These are phyloP conservation scores for Pythium diclinum DNA, from an alignment of 352 stramenopile species.

Conservation along the genomic window DNA sequence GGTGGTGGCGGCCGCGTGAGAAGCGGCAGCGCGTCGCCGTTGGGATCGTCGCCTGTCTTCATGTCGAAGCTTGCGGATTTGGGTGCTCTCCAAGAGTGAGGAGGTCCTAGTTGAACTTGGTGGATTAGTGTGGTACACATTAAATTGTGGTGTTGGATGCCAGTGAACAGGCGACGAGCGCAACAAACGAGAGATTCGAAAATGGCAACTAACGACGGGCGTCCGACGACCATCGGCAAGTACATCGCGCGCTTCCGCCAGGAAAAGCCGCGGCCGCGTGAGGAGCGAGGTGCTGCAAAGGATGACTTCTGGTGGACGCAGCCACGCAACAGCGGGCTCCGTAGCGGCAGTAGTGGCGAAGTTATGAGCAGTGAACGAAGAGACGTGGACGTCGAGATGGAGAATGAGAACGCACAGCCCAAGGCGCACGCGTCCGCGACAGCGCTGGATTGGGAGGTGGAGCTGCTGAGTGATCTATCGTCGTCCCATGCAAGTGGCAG, in stretches of 20 bases:
- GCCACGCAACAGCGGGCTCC: background rate
- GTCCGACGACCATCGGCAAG: slow-evolving; percentile 50
- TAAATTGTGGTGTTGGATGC: background rate
- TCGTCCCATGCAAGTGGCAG: background rate
- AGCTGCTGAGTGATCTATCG: slow-evolving; percentile 18
- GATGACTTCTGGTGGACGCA: slow-evolving; percentile 62
- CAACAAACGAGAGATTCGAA: slow-evolving; percentile 15
- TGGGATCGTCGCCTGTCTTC: background rate
- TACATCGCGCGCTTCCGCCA: slow-evolving; percentile 71
- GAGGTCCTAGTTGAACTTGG: background rate
- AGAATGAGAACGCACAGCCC: background rate
- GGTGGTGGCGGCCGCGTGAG: background rate
- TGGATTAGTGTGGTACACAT: background rate
- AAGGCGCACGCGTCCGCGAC: background rate
- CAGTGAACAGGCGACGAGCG: background rate
- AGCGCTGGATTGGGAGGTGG: slow-evolving; percentile 21
- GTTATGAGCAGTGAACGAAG: background rate
- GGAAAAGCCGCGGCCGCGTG: slow-evolving; percentile 45
- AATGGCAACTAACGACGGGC: slow-evolving; percentile 1
- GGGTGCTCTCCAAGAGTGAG: background rate
- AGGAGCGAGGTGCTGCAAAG: slow-evolving; percentile 29
- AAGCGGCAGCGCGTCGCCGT: background rate
- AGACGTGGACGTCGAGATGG: background rate
- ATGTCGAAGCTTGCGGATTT: background rate
- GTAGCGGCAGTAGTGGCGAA: background rate